phyloP scores from a whole-genome alignment of 2,329 filamentous ascomycete species.

The Paramyrothecium sp. region DNA sequence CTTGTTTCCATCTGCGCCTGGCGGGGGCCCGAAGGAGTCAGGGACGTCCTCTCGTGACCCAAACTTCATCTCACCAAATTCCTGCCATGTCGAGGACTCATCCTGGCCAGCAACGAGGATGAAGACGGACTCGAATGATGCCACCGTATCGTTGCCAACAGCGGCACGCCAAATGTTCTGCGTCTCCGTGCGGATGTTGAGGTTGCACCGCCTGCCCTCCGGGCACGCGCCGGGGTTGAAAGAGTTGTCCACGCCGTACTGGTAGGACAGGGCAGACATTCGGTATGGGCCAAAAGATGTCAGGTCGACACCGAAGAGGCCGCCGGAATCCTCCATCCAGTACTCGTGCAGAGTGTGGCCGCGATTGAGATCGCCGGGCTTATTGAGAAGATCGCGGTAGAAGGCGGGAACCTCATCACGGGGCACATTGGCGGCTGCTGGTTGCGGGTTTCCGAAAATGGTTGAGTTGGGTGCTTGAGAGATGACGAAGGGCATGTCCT shows the following conservation, averaged over 20 bases:
- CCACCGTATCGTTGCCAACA: constrained; percentile 46
- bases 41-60: constrained; percentile 44
- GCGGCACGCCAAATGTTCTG: constrained; percentile 47
- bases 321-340: constrained; percentile 56
- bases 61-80: constrained; percentile 55
- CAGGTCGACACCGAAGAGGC: constrained; percentile 50
- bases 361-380: constrained; percentile 44
- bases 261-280: constrained; percentile 44
- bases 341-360: constrained; percentile 54
- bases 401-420: constrained; percentile 47
- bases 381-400: constrained; percentile 50
- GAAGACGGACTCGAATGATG: constrained; percentile 48
- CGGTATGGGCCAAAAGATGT: constrained; percentile 51
- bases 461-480: constrained; percentile 43
- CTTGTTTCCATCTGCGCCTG: constrained; percentile 26
- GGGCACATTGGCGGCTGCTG: constrained; percentile 35
- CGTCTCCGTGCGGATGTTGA: constrained; percentile 47
- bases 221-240: constrained; percentile 50
- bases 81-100: constrained; percentile 54
- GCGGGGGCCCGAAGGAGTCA: constrained; percentile 46
- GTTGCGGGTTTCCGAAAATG: constrained; percentile 50
- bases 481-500: constrained; percentile 46
- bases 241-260: constrained; percentile 48
- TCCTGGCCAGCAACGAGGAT: constrained; percentile 54
- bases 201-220: constrained; percentile 34